These are phyloP conservation scores for Termitomyces sp. DNA, from an alignment of 768 basidiomycete species.

Conservation along the genomic window DNA sequence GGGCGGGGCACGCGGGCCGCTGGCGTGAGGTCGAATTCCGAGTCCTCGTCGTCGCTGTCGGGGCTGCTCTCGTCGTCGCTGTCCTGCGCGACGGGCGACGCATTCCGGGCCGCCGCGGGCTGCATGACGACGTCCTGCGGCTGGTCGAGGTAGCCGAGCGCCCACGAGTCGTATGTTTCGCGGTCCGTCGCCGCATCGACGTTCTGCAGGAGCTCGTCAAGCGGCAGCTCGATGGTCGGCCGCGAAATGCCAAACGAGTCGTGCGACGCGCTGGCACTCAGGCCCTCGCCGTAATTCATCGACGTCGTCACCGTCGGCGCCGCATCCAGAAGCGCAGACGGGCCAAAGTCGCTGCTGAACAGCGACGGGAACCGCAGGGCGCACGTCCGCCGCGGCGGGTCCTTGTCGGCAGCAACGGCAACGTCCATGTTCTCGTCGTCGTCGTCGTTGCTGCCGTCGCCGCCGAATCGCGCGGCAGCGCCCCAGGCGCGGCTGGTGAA, in stretches of 20 bases:
- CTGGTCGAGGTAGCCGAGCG: conserved; percentile 3
- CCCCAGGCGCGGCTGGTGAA: conserved; percentile 46
- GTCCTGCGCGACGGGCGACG: conserved; percentile 17
- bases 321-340: conserved; percentile 66
- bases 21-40: conserved; percentile 24
- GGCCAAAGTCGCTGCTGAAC: conserved; percentile 73
- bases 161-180: conserved; percentile 18
- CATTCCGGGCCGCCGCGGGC: conserved; percentile 5
- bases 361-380: conserved; percentile 64
- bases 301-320: conserved; percentile 61
- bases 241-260: conserved; percentile 60
- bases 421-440: conserved; percentile 9
- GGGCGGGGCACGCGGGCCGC: conserved; percentile 20
- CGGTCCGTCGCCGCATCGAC: conserved; percentile 27
- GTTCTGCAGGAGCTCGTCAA: conserved; percentile 72
- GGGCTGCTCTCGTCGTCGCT: conserved; percentile 28
- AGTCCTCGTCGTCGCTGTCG: conserved; percentile 31
- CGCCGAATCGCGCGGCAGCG: conserved; percentile 15
- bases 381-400: conserved; percentile 27
- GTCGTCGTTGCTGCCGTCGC: conserved; percentile 16
- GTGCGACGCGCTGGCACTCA: conserved; percentile 39
- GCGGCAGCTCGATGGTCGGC: conserved; percentile 80
- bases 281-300: conserved; percentile 77
- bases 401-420: conserved; percentile 26
- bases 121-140: conserved; percentile 27